Evolutionary conservation across 495 filamentous ascomycete species (phyloP).

Genomic region (Immersiella caudata): DNA sequence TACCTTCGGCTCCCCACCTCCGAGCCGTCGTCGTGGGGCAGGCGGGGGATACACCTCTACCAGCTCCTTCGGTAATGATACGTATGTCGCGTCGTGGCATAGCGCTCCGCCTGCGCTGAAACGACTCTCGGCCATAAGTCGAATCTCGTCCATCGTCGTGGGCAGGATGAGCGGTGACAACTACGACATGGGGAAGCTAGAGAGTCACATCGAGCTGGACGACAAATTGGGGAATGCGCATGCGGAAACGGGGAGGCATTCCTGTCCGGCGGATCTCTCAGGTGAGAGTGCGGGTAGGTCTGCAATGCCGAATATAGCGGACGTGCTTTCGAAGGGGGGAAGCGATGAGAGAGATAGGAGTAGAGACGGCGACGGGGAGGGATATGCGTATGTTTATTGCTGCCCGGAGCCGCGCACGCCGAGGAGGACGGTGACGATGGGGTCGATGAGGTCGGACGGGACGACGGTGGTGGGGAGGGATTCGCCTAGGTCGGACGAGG

Average conservation of each 20-base stretch:
- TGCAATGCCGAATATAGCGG: slow-evolving; percentile 20
- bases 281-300: background rate
- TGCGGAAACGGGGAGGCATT: background rate
- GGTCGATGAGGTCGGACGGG: background rate
- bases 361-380: background rate
- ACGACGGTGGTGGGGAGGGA: background rate
- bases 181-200: background rate
- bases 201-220: slow-evolving; percentile 3
- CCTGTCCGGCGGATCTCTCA: background rate
- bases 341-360: background rate
- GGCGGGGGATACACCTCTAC: slow-evolving; percentile 10
- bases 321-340: slow-evolving; percentile 10
- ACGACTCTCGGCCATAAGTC: slow-evolving; percentile 23
- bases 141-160: slow-evolving; percentile 22
- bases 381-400: background rate
- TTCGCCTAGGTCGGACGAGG: background rate
- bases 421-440: background rate
- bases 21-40: slow-evolving; percentile 6
- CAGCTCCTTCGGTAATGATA: slow-evolving; percentile 26
- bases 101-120: slow-evolving; percentile 23
- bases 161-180: background rate
- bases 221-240: background rate
- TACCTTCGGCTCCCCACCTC: slow-evolving; percentile 28
- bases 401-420: background rate
- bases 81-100: slow-evolving; percentile 17